A percentile compares a stretch with the other conserved stretches of the same genome.
These are phyloP conservation scores for Gossypium lobatum DNA, from an alignment of 441 rosid genomes.

Conservation along the genomic window DNA sequence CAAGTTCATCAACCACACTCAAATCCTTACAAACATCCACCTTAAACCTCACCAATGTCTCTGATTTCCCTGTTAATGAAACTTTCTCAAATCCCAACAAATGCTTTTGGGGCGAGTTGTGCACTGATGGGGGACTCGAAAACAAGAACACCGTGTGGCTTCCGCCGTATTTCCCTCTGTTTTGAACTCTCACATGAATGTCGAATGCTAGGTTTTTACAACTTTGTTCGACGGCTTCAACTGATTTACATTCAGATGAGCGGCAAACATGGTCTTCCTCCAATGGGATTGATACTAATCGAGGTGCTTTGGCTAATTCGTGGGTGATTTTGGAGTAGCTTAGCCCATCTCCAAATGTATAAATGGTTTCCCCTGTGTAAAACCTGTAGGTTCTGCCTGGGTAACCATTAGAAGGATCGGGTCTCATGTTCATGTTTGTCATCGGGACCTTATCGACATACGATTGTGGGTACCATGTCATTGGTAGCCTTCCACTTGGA, in stretches of 20 bases:
- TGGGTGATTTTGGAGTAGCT: slow-evolving; percentile 54
- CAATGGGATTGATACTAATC: slow-evolving; percentile 32
- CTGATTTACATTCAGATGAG: slow-evolving; percentile 51
- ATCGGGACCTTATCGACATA: slow-evolving; percentile 71
- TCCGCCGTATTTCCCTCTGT: slow-evolving; percentile 43
- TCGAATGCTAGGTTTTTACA: slow-evolving; percentile 41
- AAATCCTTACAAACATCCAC: slow-evolving; percentile 73
- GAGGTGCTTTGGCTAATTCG: slow-evolving; percentile 41
- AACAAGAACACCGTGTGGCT: slow-evolving; percentile 73
- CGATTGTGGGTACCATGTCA: slow-evolving; percentile 96
- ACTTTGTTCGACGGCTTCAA: slow-evolving; percentile 34
- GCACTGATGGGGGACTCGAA: slow-evolving; percentile 65
- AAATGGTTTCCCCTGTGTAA: slow-evolving; percentile 75
- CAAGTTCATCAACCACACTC: slow-evolving; percentile 68
- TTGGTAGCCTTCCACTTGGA: slow-evolving; percentile 84
- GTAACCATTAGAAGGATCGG: slow-evolving; percentile 62
- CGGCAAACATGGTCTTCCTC: slow-evolving; percentile 50
- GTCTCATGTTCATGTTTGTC: slow-evolving; percentile 98
- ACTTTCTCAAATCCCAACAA: slow-evolving; percentile 73
- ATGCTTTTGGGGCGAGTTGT: slow-evolving; percentile 66
- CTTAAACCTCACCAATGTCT: slow-evolving; percentile 41
- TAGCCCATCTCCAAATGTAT: slow-evolving; percentile 66
- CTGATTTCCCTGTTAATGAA: slow-evolving; percentile 29
- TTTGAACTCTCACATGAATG: slow-evolving; percentile 42
- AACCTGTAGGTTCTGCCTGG: slow-evolving; percentile 86